Percentiles rank a stretch among this genome's conserved stretches.
These are phyloP conservation scores for Teunomyces tritomae DNA, from an alignment of 805 yeast species.

Conservation along the genomic window DNA sequence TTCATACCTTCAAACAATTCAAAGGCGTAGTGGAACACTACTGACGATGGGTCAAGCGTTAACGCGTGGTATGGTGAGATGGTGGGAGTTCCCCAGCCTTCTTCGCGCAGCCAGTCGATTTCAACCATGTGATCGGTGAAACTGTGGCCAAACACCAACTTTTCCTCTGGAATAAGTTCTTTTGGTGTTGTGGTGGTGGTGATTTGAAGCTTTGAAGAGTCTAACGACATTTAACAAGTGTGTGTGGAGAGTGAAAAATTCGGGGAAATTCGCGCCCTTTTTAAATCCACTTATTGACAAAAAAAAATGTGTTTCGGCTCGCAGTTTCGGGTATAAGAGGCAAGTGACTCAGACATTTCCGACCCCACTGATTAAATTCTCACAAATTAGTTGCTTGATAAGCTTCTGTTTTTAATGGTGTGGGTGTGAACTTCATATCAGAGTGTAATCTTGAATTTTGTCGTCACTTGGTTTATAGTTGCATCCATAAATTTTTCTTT, in stretches of 20 bases:
- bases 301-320: background rate
- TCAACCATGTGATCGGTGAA: constrained; percentile 31
- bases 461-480: too few species aligned
- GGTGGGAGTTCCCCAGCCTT: constrained; percentile 28
- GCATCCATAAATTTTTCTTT: too few species aligned
- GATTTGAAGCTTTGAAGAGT: constrained; percentile 20
- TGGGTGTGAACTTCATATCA: too few species aligned
- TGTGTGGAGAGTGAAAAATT: background rate
- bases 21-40: constrained; percentile 28
- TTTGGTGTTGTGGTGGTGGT: constrained; percentile 21
- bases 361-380: too few species aligned
- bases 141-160: constrained; percentile 25
- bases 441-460: too few species aligned
- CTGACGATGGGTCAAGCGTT: constrained; percentile 23
- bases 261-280: background rate
- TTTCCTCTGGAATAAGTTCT: constrained; percentile 21
- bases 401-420: too few species aligned
- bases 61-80: constrained; percentile 27
- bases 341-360: background rate
- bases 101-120: constrained; percentile 24
- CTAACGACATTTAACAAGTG: constrained; percentile 13
- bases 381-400: too few species aligned
- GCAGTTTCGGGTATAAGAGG: constrained; percentile 1
- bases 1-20: constrained; percentile 31
- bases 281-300: background rate